A percentile compares a stretch with the other conserved stretches of the same genome.
Conservation (phyloP, 495 filamentous ascomycete species). For the Immersiella caudata region DNA sequence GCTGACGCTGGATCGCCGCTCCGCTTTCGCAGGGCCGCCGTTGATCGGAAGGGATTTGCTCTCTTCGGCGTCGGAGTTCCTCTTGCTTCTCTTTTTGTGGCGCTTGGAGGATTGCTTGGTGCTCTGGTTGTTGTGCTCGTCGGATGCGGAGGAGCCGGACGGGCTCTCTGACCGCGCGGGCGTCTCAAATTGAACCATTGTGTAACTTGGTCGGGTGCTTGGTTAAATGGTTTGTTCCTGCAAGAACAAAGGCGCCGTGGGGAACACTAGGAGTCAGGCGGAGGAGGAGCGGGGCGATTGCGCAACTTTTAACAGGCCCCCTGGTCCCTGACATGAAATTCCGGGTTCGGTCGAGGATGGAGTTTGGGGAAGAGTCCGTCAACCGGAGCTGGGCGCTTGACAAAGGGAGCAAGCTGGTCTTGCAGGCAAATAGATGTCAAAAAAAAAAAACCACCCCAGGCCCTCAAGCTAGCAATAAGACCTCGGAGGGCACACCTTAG, state of each 20-base stretch:
- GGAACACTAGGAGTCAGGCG: background rate
- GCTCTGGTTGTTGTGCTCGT: slow-evolving; percentile 28
- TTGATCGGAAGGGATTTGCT: slow-evolving; percentile 31
- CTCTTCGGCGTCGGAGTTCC: slow-evolving; percentile 25
- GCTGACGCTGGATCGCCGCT: slow-evolving; percentile 58
- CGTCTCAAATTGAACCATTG: slow-evolving; percentile 9
- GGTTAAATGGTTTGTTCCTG: background rate
- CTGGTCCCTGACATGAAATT: slow-evolving; percentile 1
- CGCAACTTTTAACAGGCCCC: background rate
- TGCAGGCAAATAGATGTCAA: too few relatives aligned
- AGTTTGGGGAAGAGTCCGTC: too few relatives aligned
- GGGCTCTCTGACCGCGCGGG: slow-evolving; percentile 26
- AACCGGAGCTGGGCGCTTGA: too few relatives aligned
- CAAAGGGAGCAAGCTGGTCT: too few relatives aligned
- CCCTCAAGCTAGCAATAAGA: too few relatives aligned
- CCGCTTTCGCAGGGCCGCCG: slow-evolving; percentile 27
- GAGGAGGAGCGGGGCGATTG: background rate
- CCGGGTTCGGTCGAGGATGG: too few relatives aligned
- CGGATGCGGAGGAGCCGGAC: slow-evolving; percentile 25
- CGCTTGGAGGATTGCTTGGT: slow-evolving; percentile 4
- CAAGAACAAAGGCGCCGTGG: background rate
- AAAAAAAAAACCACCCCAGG: too few relatives aligned
- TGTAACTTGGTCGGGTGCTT: background rate
- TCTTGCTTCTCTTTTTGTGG: slow-evolving; percentile 20
- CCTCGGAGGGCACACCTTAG: too few relatives aligned